phyloP scores from a whole-genome alignment of 1,284 basidiomycete species.

The Sanguinoderma infundibulare region DNA sequence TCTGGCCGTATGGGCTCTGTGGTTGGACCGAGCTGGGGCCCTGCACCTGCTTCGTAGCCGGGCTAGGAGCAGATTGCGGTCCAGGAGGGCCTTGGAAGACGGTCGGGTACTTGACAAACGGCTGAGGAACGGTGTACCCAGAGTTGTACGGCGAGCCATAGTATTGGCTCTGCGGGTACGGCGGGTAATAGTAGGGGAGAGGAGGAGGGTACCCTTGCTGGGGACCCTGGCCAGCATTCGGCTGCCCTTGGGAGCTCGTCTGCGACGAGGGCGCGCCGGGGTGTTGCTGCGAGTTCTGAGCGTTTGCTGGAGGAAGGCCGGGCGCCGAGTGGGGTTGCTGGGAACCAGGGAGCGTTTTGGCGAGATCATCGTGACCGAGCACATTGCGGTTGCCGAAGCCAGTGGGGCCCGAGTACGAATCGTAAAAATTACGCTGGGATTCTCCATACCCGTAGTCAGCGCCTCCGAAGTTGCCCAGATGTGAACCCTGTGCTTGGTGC shows the following conservation, averaged over 20 bases:
- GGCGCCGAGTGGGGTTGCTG: slow-evolving; percentile 54
- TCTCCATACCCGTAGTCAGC: slow-evolving; percentile 72
- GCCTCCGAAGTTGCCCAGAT: slow-evolving; percentile 60
- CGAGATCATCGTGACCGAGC: slow-evolving; percentile 66
- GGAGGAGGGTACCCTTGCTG: slow-evolving; percentile 66
- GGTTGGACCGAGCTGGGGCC: slow-evolving; percentile 60
- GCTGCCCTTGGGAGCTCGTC: slow-evolving; percentile 55
- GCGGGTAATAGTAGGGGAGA: slow-evolving; percentile 64
- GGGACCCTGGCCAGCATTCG: slow-evolving; percentile 59
- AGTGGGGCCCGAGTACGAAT: slow-evolving; percentile 60
- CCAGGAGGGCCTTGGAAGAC: slow-evolving; percentile 74
- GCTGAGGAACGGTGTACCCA: slow-evolving; percentile 69
- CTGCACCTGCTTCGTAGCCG: slow-evolving; percentile 55
- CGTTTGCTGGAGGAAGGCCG: slow-evolving; percentile 53
- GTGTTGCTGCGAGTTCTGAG: slow-evolving; percentile 60
- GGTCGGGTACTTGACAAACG: slow-evolving; percentile 75
- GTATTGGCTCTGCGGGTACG: slow-evolving; percentile 75
- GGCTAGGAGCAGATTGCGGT: slow-evolving; percentile 64
- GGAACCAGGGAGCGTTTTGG: slow-evolving; percentile 63
- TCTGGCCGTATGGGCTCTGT: slow-evolving; percentile 63
- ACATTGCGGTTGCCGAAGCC: slow-evolving; percentile 64
- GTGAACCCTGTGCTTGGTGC: slow-evolving; percentile 56
- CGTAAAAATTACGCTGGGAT: slow-evolving; percentile 74
- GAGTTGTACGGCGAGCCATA: slow-evolving; percentile 75
- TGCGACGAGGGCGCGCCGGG: slow-evolving; percentile 41